Base-by-base conservation (phyloP, 495 filamentous ascomycete genomes). In the Glonium stellatum region DNA sequence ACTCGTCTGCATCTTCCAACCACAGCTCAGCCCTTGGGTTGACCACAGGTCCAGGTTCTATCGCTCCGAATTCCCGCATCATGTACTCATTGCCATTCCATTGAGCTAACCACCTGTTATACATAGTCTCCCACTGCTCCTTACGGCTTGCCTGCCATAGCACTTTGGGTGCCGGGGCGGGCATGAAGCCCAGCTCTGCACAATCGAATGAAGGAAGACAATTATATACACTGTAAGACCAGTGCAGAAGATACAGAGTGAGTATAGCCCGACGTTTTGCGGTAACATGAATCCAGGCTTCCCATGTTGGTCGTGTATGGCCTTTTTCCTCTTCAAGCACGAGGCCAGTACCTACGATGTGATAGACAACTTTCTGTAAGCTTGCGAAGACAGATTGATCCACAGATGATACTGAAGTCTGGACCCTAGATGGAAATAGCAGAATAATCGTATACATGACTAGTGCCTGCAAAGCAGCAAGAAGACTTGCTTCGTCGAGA, bases 1-100 rank as follows among this genome's bases (percentile, higher is more conserved):
- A 64, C 52, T 76, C 72, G 63, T 76, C 73, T 22, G 73, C 65
- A 59, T 76, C 73, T 55, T 73, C 73, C 12, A 75, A 49, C 72
- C 73, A 76, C 53, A 55, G 63, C 62, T 75, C 70, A 19, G 69
- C 62, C 55, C 71, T 59, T 8, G 59, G 0, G 57, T 72, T 60
- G 21, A 65, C 57, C 11, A 35, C 37, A 5, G 63, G 50, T 0
- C 65, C 74, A 27, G 11, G 36, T 53, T 57, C 58, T 10, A 76
- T 70, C 0, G 64, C 55, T 4, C 62, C 69, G 62, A 77, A 74
- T 39, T 78, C 76, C 4, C 54, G 55, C 55, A 75, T 72, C 21
- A 76, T 61, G 62, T 71, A 70, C 25, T 60, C 63, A 6, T 51
- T 60, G 1, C 73, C 73, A 51, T 64, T 64, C 74, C 75, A 77